Evolutionary conservation across 768 basidiomycete genomes (phyloP).

Genomic region (Lyophyllum decastes): DNA sequence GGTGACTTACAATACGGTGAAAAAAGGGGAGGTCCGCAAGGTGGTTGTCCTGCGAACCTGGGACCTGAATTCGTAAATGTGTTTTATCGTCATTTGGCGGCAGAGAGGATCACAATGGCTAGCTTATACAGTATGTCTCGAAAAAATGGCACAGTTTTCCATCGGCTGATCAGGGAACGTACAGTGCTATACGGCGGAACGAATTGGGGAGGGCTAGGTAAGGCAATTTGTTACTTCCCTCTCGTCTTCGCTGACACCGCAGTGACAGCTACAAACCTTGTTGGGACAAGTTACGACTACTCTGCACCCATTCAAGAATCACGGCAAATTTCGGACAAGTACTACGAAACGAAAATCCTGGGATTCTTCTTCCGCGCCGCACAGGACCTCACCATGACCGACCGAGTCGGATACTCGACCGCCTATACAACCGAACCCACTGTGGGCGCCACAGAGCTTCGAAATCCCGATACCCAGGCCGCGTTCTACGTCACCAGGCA

Average conservation of each 20-base stretch:
- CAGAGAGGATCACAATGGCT: constrained; percentile 11
- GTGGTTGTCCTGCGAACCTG: constrained; percentile 8
- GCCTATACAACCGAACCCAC: constrained; percentile 4
- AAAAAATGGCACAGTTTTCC: neutral
- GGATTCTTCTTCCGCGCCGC: constrained; percentile 12
- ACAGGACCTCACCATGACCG: constrained; percentile 10
- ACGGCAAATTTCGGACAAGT: constrained; percentile 9
- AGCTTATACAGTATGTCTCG: constrained; percentile 5
- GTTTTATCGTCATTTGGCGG: constrained; percentile 9
- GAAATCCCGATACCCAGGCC: constrained; percentile 2
- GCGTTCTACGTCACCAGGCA: constrained; percentile 7
- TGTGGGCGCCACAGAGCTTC: constrained; percentile 9
- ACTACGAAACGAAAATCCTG: constrained; percentile 8
- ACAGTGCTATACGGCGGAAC: constrained; percentile 11
- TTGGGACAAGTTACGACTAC: constrained; percentile 11
- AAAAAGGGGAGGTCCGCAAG: constrained; percentile 9
- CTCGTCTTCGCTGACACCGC: neutral
- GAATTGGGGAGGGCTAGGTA: constrained; percentile 11
- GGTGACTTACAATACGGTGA: neutral
- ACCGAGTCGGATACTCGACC: constrained; percentile 7
- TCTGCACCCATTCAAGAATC: constrained; percentile 10
- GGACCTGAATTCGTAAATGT: constrained; percentile 12
- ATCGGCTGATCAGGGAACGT: neutral
- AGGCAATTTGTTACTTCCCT: neutral
- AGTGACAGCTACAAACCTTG: constrained; percentile 4